These are phyloP conservation scores for Terfezia boudieri DNA, from an alignment of 495 filamentous ascomycete species.

Conservation along the genomic window DNA sequence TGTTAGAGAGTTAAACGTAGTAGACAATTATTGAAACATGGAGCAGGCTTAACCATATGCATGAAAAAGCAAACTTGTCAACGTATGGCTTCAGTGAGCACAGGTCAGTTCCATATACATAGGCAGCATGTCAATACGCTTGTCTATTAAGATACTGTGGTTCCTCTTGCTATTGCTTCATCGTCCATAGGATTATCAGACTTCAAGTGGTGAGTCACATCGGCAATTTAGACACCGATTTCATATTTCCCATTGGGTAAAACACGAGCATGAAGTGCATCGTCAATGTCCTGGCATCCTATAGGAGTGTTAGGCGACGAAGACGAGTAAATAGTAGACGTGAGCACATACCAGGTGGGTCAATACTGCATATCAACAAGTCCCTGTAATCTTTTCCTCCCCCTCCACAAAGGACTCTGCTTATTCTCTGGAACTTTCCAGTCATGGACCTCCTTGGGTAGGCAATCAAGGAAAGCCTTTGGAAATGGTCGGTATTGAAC, in stretches of 20 bases:
- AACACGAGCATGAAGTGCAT: slow-evolving; percentile 69
- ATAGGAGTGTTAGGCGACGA: not conserved
- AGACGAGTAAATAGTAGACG: not conserved
- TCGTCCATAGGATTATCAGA: slow-evolving; percentile 92
- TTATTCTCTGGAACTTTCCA: slow-evolving; percentile 67
- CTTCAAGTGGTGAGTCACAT: slow-evolving; percentile 95
- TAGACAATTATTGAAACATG: no score
- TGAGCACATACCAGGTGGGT: slow-evolving; percentile 37
- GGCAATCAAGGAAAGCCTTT: slow-evolving; percentile 77
- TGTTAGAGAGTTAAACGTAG: no score
- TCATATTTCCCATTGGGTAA: slow-evolving; percentile 88
- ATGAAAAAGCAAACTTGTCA: slow-evolving; percentile 89
- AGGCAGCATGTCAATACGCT: slow-evolving; percentile 97
- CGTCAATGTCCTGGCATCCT: slow-evolving; percentile 89
- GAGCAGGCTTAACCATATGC: slow-evolving; percentile 36
- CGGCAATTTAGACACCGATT: slow-evolving; percentile 96
- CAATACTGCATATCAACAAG: slow-evolving; percentile 86
- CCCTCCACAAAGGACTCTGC: slow-evolving; percentile 65
- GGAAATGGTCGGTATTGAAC: slow-evolving; percentile 96
- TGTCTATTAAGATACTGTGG: slow-evolving; percentile 92
- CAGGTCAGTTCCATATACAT: slow-evolving; percentile 77
- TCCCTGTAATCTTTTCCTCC: slow-evolving; percentile 61
- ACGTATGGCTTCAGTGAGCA: slow-evolving; percentile 96
- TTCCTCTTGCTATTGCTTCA: slow-evolving; percentile 80
- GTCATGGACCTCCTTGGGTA: slow-evolving; percentile 76